Evolutionary conservation across 1,284 basidiomycete genomes (phyloP).

Genomic region (Ceratobasidium papillatum): DNA sequence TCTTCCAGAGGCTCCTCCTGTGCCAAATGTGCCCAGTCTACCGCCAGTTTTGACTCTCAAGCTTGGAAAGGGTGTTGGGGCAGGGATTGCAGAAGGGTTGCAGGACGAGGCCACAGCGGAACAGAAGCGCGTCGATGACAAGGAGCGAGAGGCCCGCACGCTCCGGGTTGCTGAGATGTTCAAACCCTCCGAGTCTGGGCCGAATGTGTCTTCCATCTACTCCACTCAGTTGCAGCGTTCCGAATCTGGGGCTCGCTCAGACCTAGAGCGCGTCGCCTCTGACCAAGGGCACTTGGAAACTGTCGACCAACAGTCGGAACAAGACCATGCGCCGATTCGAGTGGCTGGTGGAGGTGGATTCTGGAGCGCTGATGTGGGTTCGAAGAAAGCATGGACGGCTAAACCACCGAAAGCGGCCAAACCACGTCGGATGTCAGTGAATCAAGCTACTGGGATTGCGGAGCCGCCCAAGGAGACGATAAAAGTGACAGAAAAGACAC

Average conservation of each 20-base stretch:
- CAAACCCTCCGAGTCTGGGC: conserved; percentile 5
- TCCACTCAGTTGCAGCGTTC: not conserved
- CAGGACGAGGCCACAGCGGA: not conserved
- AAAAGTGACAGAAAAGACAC: conserved; percentile 9
- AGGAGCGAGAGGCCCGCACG: conserved; percentile 11
- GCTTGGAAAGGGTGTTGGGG: not conserved
- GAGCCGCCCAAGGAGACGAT: not conserved
- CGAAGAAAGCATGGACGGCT: not conserved
- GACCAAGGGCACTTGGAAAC: not conserved
- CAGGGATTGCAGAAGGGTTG: not conserved
- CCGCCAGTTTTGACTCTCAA: conserved; percentile 24
- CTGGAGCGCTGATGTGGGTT: conserved; percentile 11
- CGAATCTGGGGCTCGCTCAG: not conserved
- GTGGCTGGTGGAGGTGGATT: conserved; percentile 21
- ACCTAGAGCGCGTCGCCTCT: not conserved
- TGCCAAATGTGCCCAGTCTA: conserved; percentile 16
- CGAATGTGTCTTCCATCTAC: not conserved
- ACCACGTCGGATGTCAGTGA: conserved; percentile 18
- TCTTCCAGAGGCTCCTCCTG: conserved; percentile 16
- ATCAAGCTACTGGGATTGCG: not conserved
- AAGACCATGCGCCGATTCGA: conserved; percentile 28
- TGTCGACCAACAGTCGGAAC: conserved; percentile 4
- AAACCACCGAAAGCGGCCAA: not conserved
- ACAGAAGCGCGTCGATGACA: not conserved
- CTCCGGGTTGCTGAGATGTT: conserved; percentile 23